Evolutionary conservation across 768 basidiomycete species (phyloP).

Genomic region (Kwoniella heveanensis): DNA sequence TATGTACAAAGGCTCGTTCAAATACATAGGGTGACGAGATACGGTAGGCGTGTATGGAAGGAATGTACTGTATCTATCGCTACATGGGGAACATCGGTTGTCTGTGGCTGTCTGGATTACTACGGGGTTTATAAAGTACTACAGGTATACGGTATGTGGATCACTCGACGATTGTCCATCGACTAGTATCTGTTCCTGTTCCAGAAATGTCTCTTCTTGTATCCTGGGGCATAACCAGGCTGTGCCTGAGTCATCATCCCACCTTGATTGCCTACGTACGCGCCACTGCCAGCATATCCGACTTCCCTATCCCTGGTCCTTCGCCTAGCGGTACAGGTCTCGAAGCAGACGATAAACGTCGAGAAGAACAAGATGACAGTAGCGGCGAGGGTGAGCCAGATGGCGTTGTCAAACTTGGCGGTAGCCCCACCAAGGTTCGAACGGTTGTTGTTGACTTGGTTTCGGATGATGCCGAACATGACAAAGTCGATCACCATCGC

Average conservation of each 20-base stretch:
- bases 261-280: constrained; percentile 25
- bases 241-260: constrained; percentile 11
- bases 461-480: constrained; percentile 40
- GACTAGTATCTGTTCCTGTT: constrained; percentile 25
- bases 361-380: constrained; percentile 86
- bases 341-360: constrained; percentile 65
- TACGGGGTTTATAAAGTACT: not conserved
- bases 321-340: constrained; percentile 18
- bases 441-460: constrained; percentile 30
- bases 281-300: constrained; percentile 12
- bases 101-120: not conserved
- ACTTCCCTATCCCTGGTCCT: constrained; percentile 8
- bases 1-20: too few species aligned
- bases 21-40: too few species aligned
- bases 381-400: constrained; percentile 87
- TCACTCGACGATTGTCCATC: not conserved
- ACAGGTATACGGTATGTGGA: not conserved
- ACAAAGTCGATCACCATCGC: constrained; percentile 53
- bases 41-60: too few species aligned
- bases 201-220: constrained; percentile 16
- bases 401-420: constrained; percentile 59
- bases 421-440: constrained; percentile 11
- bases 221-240: not conserved
- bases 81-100: not conserved
- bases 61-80: not conserved